Evolutionary conservation across 192 early-diverging fungal genomes (phyloP).

Genomic region (Mortierella claussenii): DNA sequence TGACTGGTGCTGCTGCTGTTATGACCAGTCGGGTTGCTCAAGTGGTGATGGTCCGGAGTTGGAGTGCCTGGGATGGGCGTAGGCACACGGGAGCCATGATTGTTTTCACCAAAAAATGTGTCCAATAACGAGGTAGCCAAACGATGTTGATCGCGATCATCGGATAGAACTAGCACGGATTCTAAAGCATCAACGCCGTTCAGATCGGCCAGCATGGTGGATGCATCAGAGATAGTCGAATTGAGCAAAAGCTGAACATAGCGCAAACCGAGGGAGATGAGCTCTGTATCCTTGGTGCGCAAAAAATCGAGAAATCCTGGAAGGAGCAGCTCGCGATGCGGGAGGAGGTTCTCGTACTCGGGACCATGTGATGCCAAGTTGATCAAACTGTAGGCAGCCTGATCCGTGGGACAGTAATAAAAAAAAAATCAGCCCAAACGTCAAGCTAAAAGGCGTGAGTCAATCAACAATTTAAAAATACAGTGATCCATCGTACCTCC

Average conservation of each 20-base stretch:
- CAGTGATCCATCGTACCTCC: conserved; percentile 51
- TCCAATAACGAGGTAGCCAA: conserved; percentile 65
- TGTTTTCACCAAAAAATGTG: conserved; percentile 67
- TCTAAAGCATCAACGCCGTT: conserved; percentile 71
- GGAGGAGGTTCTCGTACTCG: conserved; percentile 57
- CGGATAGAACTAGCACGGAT: conserved; percentile 57
- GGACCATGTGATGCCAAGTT: conserved; percentile 68
- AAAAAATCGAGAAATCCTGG: conserved; percentile 69
- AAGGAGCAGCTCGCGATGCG: conserved; percentile 55
- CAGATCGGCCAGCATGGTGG: conserved; percentile 31
- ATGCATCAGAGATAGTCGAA: conserved; percentile 56
- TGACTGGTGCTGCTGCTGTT: neutral
- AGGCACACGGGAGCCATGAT: conserved; percentile 42
- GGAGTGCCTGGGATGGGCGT: conserved; percentile 51
- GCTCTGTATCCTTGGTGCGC: conserved; percentile 68
- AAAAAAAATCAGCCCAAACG: no score
- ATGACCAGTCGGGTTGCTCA: no score
- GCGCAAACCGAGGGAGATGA: conserved; percentile 70
- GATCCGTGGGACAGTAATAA: neutral
- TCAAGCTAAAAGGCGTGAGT: no score
- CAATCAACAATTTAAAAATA: no score
- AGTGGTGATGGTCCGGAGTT: conserved; percentile 3
- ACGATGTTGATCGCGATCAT: conserved; percentile 60
- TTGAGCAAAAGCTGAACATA: conserved; percentile 67
- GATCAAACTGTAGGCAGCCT: conserved; percentile 72